Base-by-base conservation (phyloP, 805 yeast species). In the Kodamaea hsintzibuensis region DNA sequence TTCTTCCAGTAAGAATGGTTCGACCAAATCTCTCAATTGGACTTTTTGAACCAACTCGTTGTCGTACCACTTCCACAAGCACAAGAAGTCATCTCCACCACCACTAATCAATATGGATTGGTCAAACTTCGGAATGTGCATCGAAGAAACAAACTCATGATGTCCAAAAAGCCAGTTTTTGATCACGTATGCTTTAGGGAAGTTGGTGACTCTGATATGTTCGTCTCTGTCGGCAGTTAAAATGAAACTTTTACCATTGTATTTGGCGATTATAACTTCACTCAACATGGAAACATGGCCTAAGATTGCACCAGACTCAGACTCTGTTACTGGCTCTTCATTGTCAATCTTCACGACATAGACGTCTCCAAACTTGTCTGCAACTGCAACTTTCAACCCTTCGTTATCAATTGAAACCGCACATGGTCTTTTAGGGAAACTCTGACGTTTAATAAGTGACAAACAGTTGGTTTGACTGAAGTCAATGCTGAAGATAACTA, bases 221-320 rank as follows among this genome's bases (percentile, higher is more conserved):
- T 95, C 99, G 70, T 95, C 99, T 71, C 99, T 82, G 73, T 95
- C 99, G 39, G 92, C 84, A 1, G 96, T 85, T 52, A 93, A 77
- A 13, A 92, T 67, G 55, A 71, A 87, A 57, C 78, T 76, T 55
- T 81, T 80, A 7, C 77, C 80, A 7, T 62, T 49, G 38, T 65
- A 57, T 18, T 60, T 55, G 10, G 79, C 75, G 25, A 84, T 73
- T 27, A 78, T 64, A 1, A 92, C 80, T 57, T 85, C 91, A n/a
- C 96, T 88, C 56, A 95, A 80, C 97, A 95, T 91, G 2, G 98
- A 92, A 4, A 95, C 98, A 70, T 95, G 99, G 7, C 99, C 99
- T 51, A 93, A 73, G 6, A 93, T 78, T 2, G 98, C 98, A 39
- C 75, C 80, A 49, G 75, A 61, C 1, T 58, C 50, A 44, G 82